Conservation (phyloP, 78 protist genomes). For the Parvularia atlantis region DNA sequence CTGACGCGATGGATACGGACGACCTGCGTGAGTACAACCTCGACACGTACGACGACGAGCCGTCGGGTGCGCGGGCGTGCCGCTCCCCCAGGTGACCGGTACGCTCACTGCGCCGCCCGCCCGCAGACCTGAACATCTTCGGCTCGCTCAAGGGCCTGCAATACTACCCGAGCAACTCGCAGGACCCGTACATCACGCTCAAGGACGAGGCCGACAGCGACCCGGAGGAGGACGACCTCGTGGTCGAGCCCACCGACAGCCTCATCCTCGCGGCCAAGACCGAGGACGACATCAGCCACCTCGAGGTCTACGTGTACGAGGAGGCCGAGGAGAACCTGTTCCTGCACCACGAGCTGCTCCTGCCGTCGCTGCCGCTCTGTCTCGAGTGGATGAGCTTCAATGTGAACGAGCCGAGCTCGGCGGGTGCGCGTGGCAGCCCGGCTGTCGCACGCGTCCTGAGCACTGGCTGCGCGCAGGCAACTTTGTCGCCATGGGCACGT, state of each 20-base stretch:
- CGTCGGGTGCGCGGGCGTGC: constrained; percentile 15
- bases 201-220: constrained; percentile 13
- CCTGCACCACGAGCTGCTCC: constrained; percentile 68
- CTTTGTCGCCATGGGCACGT: constrained; percentile 73
- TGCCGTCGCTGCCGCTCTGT: constrained; percentile 57
- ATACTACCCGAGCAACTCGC: not conserved
- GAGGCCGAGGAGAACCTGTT: constrained; percentile 53
- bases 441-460: not conserved
- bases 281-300: constrained; percentile 43
- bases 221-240: constrained; percentile 45
- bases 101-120: constrained; percentile 13
- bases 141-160: not conserved
- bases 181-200: not conserved
- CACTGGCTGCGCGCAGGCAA: constrained; percentile 38
- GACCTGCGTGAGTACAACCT: constrained; percentile 14
- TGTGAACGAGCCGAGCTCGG: constrained; percentile 1
- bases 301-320: constrained; percentile 67
- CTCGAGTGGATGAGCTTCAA: constrained; percentile 64
- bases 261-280: constrained; percentile 45
- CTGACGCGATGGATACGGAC: not conserved
- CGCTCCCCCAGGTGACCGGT: constrained; percentile 18
- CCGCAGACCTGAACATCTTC: not conserved
- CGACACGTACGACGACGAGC: constrained; percentile 23
- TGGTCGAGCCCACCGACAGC: constrained; percentile 45
- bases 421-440: not conserved